These are phyloP conservation scores for Phytopythium kandeliae DNA, from an alignment of 352 stramenopile species.

Conservation along the genomic window DNA sequence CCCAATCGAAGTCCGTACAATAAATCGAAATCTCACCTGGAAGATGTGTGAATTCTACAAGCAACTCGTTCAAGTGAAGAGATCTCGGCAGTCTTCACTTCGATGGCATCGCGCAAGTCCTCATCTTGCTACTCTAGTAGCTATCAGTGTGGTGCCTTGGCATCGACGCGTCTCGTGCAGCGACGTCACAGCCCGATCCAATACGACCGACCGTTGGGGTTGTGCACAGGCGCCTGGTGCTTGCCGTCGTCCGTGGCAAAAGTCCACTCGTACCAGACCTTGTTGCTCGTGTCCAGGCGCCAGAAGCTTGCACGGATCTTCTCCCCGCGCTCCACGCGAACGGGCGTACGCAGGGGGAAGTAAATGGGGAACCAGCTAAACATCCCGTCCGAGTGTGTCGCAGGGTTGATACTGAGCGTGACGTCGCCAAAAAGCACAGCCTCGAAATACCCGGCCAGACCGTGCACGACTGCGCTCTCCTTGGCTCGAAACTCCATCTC, in stretches of 20 bases:
- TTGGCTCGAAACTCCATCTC: constrained; percentile 49
- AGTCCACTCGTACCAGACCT: constrained; percentile 99
- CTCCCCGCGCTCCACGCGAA: constrained; percentile 78
- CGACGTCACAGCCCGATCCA: constrained; percentile 87
- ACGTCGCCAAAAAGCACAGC: constrained; percentile 92
- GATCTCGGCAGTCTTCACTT: too few species aligned
- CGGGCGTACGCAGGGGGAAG: constrained; percentile 92
- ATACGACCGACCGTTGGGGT: constrained; percentile 94
- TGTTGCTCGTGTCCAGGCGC: constrained; percentile 78
- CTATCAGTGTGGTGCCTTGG: too few species aligned
- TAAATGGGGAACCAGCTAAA: constrained; percentile 99
- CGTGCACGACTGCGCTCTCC: constrained; percentile 84
- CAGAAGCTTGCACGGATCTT: constrained; percentile 90
- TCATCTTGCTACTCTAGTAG: too few species aligned
- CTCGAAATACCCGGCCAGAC: constrained; percentile 96
- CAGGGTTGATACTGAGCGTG: constrained; percentile 93
- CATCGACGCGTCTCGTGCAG: not conserved
- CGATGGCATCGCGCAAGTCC: too few species aligned
- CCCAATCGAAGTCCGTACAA: too few species aligned
- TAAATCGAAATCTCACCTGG: too few species aligned
- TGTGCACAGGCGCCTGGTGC: constrained; percentile 88
- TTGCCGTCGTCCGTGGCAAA: constrained; percentile 44
- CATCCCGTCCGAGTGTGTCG: constrained; percentile 95
- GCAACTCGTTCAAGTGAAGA: too few species aligned
- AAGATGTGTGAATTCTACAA: too few species aligned